phyloP scores from a whole-genome alignment of 306 rosid species.

The Astragalus glycyphyllos region DNA sequence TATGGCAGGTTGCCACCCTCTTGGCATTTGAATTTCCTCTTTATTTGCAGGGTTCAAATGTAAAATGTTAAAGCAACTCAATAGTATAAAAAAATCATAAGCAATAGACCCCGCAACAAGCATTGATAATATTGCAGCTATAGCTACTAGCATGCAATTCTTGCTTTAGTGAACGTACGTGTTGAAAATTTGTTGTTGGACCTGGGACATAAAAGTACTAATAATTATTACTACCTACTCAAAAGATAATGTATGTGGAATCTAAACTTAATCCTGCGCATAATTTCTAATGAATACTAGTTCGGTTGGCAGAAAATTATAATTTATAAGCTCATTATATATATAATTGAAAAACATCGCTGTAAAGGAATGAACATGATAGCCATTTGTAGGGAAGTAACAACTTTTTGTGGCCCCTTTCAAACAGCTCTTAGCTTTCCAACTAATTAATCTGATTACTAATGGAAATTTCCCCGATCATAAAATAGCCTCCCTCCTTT shows the following conservation, averaged over 20 bases:
- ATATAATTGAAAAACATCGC: conserved; percentile 60
- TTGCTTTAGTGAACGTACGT: conserved; percentile 18
- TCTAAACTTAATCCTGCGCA: conserved; percentile 47
- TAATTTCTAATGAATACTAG: conserved; percentile 48
- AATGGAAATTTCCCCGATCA: conserved; percentile 45
- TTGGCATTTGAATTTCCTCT: conserved; percentile 25
- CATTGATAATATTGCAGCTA: too few relatives aligned
- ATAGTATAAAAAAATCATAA: background rate
- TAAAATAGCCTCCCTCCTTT: background rate
- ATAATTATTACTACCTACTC: conserved; percentile 42
- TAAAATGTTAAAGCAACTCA: conserved; percentile 4
- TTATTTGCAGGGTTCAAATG: too few relatives aligned
- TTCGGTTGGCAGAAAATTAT: conserved; percentile 43
- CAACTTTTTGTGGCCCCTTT: conserved; percentile 52
- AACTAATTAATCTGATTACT: conserved; percentile 52
- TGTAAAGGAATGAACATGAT: conserved; percentile 59
- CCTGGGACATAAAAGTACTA: conserved; percentile 21
- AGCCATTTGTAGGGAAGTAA: conserved; percentile 20
- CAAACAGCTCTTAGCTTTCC: conserved; percentile 58
- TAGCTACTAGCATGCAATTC: too few relatives aligned
- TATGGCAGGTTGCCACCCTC: background rate
- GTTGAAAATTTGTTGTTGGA: conserved; percentile 42
- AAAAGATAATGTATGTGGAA: conserved; percentile 35
- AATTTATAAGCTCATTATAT: conserved; percentile 34
- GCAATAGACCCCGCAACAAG: conserved; percentile 13